Conservation (phyloP, 1,139 yeast species). For the Candida glucosophila region DNA sequence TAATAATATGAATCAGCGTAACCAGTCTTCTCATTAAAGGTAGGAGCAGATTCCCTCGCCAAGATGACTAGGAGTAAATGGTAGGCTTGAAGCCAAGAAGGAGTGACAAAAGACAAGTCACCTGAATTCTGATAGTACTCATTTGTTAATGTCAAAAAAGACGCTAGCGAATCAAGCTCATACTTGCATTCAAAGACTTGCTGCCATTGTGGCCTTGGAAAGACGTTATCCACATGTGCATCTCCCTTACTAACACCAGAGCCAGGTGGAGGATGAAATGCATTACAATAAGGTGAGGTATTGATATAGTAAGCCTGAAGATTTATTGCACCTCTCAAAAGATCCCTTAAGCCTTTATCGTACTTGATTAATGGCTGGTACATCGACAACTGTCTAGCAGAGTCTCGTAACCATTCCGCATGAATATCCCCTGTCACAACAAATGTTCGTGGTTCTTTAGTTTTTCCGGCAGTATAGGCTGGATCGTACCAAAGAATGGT, state of each 20-base stretch:
- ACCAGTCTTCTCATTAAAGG: conserved; percentile 54
- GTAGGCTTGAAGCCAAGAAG: conserved; percentile 54
- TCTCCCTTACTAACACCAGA: conserved; percentile 45
- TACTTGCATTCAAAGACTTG: conserved; percentile 84
- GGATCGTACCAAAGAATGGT: conserved; percentile 66
- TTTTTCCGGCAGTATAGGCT: conserved; percentile 8
- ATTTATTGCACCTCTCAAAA: conserved; percentile 71
- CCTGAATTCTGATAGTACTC: conserved; percentile 52
- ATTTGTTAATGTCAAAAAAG: conserved; percentile 66
- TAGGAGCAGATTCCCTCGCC: conserved; percentile 53
- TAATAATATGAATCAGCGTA: conserved; percentile 42
- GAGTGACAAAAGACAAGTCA: conserved; percentile 43
- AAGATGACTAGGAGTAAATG: conserved; percentile 45
- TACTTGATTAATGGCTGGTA: conserved; percentile 53
- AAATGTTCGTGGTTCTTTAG: conserved; percentile 31
- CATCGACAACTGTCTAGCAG: conserved; percentile 75
- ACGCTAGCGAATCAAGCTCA: conserved; percentile 80
- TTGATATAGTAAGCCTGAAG: conserved; percentile 63
- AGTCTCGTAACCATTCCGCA: conserved; percentile 86
- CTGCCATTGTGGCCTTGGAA: conserved; percentile 61
- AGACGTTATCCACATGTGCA: conserved; percentile 57
- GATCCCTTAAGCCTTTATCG: conserved; percentile 40
- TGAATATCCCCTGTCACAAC: conserved; percentile 86
- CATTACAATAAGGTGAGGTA: conserved; percentile 76
- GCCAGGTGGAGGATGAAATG: conserved; percentile 76